A percentile compares a stretch with the other conserved stretches of the same genome.
phyloP scores from a whole-genome alignment of 768 basidiomycete species.

The Russula compacta region DNA sequence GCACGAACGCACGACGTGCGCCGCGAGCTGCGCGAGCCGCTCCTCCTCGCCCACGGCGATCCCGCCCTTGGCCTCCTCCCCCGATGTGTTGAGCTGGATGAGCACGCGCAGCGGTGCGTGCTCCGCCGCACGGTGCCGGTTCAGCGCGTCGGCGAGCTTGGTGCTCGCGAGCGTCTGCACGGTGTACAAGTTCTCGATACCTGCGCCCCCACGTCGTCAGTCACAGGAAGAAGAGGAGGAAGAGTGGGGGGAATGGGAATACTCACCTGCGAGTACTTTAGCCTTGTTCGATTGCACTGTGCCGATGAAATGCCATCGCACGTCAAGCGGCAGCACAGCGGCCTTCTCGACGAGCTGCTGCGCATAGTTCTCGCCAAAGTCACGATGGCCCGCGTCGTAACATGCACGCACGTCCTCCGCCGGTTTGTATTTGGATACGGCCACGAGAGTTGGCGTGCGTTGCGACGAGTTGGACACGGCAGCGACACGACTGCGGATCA shows the following conservation, averaged over 20 bases:
- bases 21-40: conserved; percentile 51
- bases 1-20: conserved; percentile 61
- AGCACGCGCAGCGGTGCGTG: conserved; percentile 63
- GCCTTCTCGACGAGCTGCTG: conserved; percentile 90
- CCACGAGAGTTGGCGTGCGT: conserved; percentile 47
- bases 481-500: conserved; percentile 42
- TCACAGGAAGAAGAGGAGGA: neutral
- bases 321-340: conserved; percentile 30
- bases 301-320: conserved; percentile 29
- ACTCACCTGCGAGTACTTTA: conserved; percentile 15
- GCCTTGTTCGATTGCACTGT: conserved; percentile 13
- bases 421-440: conserved; percentile 92
- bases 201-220: neutral
- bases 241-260: neutral
- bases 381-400: conserved; percentile 70
- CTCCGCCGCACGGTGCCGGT: conserved; percentile 61
- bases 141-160: conserved; percentile 72
- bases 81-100: conserved; percentile 92
- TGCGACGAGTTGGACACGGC: conserved; percentile 24
- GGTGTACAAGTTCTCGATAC: conserved; percentile 57
- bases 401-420: conserved; percentile 78
- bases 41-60: conserved; percentile 28
- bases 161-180: conserved; percentile 79
- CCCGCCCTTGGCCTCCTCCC: conserved; percentile 87
- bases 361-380: conserved; percentile 98